Conservation (phyloP, 2,329 filamentous ascomycete genomes). For the Fusarium sp. region DNA sequence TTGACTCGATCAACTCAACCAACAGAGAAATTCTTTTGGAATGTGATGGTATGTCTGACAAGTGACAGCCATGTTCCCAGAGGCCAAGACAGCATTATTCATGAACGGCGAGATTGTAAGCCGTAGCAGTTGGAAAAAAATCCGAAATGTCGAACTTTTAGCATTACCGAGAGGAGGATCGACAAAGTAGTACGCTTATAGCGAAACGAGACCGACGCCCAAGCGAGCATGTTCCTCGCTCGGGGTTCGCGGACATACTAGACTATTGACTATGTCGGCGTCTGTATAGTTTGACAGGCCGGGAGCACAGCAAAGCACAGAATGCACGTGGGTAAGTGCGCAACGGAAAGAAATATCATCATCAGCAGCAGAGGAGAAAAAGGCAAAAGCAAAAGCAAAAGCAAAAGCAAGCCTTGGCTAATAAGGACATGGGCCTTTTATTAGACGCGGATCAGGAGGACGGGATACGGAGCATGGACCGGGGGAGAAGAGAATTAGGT, state of each 20-base stretch:
- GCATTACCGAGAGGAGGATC: constrained; percentile 35
- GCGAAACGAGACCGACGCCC: constrained; percentile 14
- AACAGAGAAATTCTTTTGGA: background rate
- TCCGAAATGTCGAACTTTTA: constrained; percentile 11
- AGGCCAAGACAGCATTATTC: constrained; percentile 13
- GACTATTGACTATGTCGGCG: constrained; percentile 10
- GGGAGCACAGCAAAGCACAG: background rate
- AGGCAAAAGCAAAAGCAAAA: background rate
- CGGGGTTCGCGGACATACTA: constrained; percentile 1
- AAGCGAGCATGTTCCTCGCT: constrained; percentile 1
- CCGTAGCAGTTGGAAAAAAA: background rate
- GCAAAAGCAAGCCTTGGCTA: background rate
- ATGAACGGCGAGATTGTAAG: background rate
- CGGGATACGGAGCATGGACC: constrained; percentile 21
- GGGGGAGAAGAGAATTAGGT: background rate
- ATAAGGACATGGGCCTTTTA: constrained; percentile 26
- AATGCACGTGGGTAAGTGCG: constrained; percentile 21
- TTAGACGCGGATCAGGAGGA: constrained; percentile 33
- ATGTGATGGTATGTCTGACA: constrained; percentile 1
- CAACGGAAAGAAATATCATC: background rate
- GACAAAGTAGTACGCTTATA: constrained; percentile 15
- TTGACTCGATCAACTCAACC: background rate
- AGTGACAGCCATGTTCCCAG: background rate
- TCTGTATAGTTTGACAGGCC: constrained; percentile 25
- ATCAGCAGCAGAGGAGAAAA: background rate